Conservation (phyloP, 164 flowering plant species). For the Berberis vulgaris region DNA sequence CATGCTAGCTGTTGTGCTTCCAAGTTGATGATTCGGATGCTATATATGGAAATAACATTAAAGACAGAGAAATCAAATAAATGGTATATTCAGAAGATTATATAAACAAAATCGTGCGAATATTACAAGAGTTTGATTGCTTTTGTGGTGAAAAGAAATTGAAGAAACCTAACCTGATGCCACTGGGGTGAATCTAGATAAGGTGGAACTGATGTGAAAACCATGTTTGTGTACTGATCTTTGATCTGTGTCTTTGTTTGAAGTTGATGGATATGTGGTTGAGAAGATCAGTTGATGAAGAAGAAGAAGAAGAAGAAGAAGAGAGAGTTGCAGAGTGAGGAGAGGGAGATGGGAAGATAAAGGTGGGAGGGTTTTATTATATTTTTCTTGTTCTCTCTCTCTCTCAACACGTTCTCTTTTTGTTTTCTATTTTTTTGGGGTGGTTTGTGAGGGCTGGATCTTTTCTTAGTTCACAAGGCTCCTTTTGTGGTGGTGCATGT, state of each 20-base stretch:
- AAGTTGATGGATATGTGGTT: conserved; percentile 34
- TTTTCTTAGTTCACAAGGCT: conserved; percentile 45
- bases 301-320: conserved; percentile 9
- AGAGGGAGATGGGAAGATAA: conserved; percentile 8
- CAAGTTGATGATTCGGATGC: conserved; percentile 37
- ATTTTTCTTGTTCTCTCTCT: conserved; percentile 19
- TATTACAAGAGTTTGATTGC: conserved; percentile 24
- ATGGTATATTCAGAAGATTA: conserved; percentile 44
- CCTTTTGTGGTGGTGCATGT: conserved; percentile 10
- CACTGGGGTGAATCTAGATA: conserved; percentile 85
- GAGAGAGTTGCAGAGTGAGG: neutral
- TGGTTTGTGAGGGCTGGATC: conserved; percentile 11
- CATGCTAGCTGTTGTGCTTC: conserved; percentile 9
- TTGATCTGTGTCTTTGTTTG: conserved; percentile 53
- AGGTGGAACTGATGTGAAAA: conserved; percentile 61
- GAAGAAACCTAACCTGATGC: conserved; percentile 46
- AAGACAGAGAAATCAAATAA: conserved; percentile 18
- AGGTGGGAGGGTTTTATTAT: conserved; percentile 18
- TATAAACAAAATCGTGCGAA: conserved; percentile 25
- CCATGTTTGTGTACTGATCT: conserved; percentile 43
- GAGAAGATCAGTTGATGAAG: conserved; percentile 39
- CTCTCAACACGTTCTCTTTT: conserved; percentile 5
- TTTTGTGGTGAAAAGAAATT: conserved; percentile 21
- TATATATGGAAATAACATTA: conserved; percentile 15
- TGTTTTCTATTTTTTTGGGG: conserved; percentile 5